These are phyloP conservation scores for Leccinum broughii DNA, from an alignment of 768 basidiomycete genomes.

Conservation along the genomic window DNA sequence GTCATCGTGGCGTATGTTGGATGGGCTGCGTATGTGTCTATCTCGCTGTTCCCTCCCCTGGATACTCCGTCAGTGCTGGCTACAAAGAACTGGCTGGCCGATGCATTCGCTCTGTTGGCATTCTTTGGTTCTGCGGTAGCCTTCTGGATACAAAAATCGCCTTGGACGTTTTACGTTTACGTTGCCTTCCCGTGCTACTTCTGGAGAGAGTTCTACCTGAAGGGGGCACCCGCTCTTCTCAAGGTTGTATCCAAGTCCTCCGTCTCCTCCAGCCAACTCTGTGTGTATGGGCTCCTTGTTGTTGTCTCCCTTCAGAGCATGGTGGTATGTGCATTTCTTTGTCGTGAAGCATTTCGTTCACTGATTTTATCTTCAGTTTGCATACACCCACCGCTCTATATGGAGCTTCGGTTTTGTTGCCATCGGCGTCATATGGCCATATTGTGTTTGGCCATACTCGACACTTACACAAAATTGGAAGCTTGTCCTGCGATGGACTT, in stretches of 20 bases:
- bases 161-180: conserved; percentile 76
- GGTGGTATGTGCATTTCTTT: conserved; percentile 55
- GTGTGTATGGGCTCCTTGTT: conserved; percentile 35
- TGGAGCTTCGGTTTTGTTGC: conserved; percentile 69
- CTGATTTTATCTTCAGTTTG: conserved; percentile 43
- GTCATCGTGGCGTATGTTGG: conserved; percentile 74
- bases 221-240: conserved; percentile 22
- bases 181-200: conserved; percentile 75
- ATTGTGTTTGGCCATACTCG: conserved; percentile 46
- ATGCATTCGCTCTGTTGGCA: conserved; percentile 29
- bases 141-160: conserved; percentile 64
- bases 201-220: conserved; percentile 57
- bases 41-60: conserved; percentile 52
- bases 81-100: conserved; percentile 11
- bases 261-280: conserved; percentile 22
- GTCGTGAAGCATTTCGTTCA: not conserved
- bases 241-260: conserved; percentile 20
- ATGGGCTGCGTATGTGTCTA: conserved; percentile 70
- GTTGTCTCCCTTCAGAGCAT: conserved; percentile 57
- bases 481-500: conserved; percentile 44
- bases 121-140: conserved; percentile 42
- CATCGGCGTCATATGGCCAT: conserved; percentile 69
- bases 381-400: conserved; percentile 67
- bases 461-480: conserved; percentile 27
- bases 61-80: conserved; percentile 16